Base-by-base conservation (phyloP, 257 asterid species). In the Plantago major region DNA sequence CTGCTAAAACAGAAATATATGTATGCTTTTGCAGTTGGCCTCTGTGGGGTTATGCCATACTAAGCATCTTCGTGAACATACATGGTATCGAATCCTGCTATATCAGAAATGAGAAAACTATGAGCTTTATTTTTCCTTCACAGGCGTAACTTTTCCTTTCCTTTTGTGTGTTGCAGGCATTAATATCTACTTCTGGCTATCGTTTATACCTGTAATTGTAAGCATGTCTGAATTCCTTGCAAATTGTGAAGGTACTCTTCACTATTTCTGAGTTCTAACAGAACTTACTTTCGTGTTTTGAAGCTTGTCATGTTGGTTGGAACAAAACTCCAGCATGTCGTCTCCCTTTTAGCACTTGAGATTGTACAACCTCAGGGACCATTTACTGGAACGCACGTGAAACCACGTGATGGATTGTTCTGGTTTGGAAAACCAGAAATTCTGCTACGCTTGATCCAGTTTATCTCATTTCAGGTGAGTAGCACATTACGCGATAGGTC, bases 381-480 rank as follows among this genome's bases (percentile, higher is more conserved):
- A 11, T 72, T 80, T 0, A 71, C 82, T 0, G 83, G 80, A 28
- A 62, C 74, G 62, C 87, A 85, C 76, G 87, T 90, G 63, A 85
- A 87, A 81, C 97, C 97, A 16, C 83, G 91, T 0, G 96, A 90
- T 44, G 96, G 70, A 7, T 74, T 85, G 64, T 90, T 90, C 73
- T 90, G 97, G 97, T 87, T 90, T 51, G 90, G 97, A 7, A 87
- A 85, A 65, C 97, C 97, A 4, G 94, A 75, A 46, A 82, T 90
- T 65, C 71, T 87, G 57, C 45, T 86, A 48, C 93, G 91, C 10
- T 69, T 87, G 64, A 85, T 90, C 53, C 97, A 85, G 75, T 90
- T 90, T 55, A 85, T 90, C 65, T 90, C 96, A 11, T 90, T 90
- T 70, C 97, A 90, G 96, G 96, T 89, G 46, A 73, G 58, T 22